Evolutionary conservation across 306 rosid genomes (phyloP).

Genomic region (Vigna trinervia): DNA sequence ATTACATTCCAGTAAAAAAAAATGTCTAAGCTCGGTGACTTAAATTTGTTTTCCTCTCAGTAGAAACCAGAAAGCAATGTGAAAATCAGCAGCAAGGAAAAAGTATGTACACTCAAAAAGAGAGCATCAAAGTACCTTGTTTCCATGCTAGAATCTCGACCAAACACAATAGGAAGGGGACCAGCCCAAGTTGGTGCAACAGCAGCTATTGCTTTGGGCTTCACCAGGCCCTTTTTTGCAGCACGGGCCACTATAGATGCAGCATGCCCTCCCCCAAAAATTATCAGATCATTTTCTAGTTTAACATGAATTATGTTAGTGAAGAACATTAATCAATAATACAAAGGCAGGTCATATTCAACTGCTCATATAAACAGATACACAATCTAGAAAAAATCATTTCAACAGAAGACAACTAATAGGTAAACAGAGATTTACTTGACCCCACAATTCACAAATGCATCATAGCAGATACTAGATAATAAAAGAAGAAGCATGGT

Average conservation of each 20-base stretch:
- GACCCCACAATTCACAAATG: constrained; percentile 8
- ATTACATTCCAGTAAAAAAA: constrained; percentile 6
- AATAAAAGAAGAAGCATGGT: constrained; percentile 22
- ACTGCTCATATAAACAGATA: constrained; percentile 14
- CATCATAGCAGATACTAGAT: neutral
- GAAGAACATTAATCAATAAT: constrained; percentile 4
- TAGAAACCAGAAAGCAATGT: constrained; percentile 25
- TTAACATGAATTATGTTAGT: constrained; percentile 43
- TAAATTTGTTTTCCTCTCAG: constrained; percentile 4
- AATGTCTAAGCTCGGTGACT: constrained; percentile 14
- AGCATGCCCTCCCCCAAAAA: constrained; percentile 96
- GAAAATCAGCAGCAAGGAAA: neutral
- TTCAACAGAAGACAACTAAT: constrained; percentile 24
- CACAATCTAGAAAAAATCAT: constrained; percentile 8
- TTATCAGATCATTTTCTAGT: constrained; percentile 73
- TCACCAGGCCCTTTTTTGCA: constrained; percentile 77
- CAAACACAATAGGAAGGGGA: constrained; percentile 96
- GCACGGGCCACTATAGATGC: constrained; percentile 79
- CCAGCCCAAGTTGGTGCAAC: constrained; percentile 98
- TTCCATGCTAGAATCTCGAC: constrained; percentile 94
- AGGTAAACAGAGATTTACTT: constrained; percentile 30
- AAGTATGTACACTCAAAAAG: neutral
- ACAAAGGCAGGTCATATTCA: constrained; percentile 3
- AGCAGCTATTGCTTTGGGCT: constrained; percentile 86
- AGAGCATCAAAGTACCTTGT: constrained; percentile 62